Conservation (phyloP, 805 yeast species). For the Candida andamanensis region DNA sequence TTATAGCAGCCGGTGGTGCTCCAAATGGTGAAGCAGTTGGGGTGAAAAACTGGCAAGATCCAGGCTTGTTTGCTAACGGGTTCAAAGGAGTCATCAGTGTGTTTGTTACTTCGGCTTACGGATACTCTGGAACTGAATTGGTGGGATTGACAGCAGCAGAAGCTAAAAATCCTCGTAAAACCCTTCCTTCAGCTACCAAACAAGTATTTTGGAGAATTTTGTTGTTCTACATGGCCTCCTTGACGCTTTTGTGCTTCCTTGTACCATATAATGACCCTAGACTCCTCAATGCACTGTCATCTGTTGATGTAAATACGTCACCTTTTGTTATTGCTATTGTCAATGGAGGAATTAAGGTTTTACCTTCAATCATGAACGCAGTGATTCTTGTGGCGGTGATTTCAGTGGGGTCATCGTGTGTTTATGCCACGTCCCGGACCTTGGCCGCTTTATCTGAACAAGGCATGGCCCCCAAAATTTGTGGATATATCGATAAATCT, state of each 20-base stretch:
- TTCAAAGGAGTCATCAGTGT: constrained; percentile 37
- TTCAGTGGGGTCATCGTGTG: constrained; percentile 71
- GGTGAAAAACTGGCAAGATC: constrained; percentile 46
- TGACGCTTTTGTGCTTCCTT: constrained; percentile 54
- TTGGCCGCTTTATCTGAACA: constrained; percentile 62
- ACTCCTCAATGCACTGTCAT: constrained; percentile 40
- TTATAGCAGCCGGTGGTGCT: constrained; percentile 42
- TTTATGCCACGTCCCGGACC: constrained; percentile 66
- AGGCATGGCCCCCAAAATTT: constrained; percentile 55
- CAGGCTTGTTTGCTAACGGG: constrained; percentile 51
- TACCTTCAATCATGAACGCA: constrained; percentile 67
- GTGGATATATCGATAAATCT: constrained; percentile 65
- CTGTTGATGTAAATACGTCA: constrained; percentile 59
- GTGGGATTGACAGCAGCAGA: constrained; percentile 54
- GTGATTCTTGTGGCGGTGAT: constrained; percentile 64
- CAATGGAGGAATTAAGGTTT: constrained; percentile 60
- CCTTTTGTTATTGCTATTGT: constrained; percentile 72
- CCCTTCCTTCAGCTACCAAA: constrained; percentile 70
- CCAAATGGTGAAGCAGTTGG: constrained; percentile 47
- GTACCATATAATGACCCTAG: constrained; percentile 60
- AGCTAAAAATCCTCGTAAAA: constrained; percentile 57
- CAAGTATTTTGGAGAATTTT: constrained; percentile 82
- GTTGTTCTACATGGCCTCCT: constrained; percentile 58
- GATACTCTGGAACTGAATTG: constrained; percentile 51
- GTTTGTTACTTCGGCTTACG: constrained; percentile 49